Evolutionary conservation across 2,329 filamentous ascomycete species (phyloP), one percentile per base, ranked within the genome.

Genomic region (Cladosporium sp.): DNA sequence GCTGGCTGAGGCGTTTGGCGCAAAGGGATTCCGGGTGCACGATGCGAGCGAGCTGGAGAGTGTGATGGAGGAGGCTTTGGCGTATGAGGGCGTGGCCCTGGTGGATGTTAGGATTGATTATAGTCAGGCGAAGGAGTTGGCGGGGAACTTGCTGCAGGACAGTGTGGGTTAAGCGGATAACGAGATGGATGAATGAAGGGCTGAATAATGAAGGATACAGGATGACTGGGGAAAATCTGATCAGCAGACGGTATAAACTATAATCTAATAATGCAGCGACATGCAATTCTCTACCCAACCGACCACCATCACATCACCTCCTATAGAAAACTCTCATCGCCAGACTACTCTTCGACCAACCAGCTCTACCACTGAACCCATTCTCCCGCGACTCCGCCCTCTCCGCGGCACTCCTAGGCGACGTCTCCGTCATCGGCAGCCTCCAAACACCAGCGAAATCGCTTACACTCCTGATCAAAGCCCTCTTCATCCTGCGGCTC

Each of bases 101-200:
- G 81, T 83, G 18, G 81, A 83, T 69, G 75, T 83, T 7, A 69
- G 72, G 48, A 82, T 83, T 64, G 81, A 83, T 69, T 83, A 83
- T 66, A 76, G 75, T 34, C 72, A 77, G 26, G 80, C 78, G 39
- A 71, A 74, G 58, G 79, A 79, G 61, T 67, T 83, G 65, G 80
- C 80, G 66, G 71, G 71, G 49, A 71, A 81, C 57, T 72, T 83
- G 3, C 76, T 82, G 54, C 64, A 75, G 65, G 75, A 75, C 48
- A 74, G 70, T 49, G 72, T 76, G 18, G 75, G 74, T 25, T 76
- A 51, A 51, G 39, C 3, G 21, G 32, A 26, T 26, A 5, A 23
- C 39, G n/a, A 8, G 30, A 36, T 39, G 11, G 8, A 18, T 23
- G n/a, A 26, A 18, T 11, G 21, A 14, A 54, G 18, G 0, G 26